Evolutionary conservation across 768 basidiomycete genomes (phyloP).

Genomic region (Lentinula boryana): DNA sequence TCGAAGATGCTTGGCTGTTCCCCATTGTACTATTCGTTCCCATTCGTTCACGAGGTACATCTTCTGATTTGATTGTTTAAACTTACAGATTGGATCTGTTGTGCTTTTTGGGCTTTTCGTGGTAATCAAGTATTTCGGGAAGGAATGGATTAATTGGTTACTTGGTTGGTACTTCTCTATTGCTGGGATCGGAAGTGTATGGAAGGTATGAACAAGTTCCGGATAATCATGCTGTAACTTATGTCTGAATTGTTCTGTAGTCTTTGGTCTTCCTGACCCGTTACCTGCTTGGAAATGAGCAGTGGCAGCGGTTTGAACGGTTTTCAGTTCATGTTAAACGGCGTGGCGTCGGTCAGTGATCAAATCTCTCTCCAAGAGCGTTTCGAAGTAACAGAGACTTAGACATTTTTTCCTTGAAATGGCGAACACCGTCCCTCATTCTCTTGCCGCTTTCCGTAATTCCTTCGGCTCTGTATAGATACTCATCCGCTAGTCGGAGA

Average conservation of each 20-base stretch:
- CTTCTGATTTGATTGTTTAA: neutral
- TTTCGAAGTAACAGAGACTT: constrained; percentile 2
- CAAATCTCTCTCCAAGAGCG: neutral
- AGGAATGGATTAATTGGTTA: constrained; percentile 78
- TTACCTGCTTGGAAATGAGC: constrained; percentile 39
- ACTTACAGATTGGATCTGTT: constrained; percentile 57
- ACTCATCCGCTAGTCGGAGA: constrained; percentile 36
- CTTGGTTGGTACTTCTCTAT: constrained; percentile 72
- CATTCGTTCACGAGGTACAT: neutral
- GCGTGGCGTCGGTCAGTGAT: constrained; percentile 35
- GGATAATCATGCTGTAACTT: neutral
- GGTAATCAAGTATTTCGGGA: constrained; percentile 70
- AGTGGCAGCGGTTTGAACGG: constrained; percentile 55
- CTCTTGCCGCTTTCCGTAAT: constrained; percentile 54
- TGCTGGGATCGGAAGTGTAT: constrained; percentile 59
- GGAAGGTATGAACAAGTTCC: constrained; percentile 44
- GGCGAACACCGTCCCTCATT: constrained; percentile 51
- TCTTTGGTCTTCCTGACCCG: constrained; percentile 45
- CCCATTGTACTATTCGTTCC: constrained; percentile 44
- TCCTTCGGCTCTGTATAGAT: constrained; percentile 61
- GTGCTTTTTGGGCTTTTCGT: constrained; percentile 64
- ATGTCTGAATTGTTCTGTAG: constrained; percentile 24
- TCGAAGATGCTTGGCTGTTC: constrained; percentile 68
- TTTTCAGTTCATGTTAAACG: constrained; percentile 38
- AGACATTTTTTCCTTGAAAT: constrained; percentile 32